Conservation (phyloP, 164 flowering plant species). For the Paratinospora sagittata region DNA sequence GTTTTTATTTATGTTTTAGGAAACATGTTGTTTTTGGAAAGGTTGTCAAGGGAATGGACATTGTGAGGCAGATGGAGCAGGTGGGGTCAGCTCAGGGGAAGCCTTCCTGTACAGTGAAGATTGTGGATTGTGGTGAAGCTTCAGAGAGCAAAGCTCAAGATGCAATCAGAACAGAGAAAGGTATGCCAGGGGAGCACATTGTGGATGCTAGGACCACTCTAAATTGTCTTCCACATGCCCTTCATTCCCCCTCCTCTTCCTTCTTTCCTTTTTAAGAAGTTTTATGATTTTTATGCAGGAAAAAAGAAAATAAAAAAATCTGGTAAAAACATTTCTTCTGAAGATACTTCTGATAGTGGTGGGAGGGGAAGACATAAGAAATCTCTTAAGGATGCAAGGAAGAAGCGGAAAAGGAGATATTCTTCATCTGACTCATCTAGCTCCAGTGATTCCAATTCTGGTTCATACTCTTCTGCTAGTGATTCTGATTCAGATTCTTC, state of each 20-base stretch:
- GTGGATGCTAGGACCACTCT: neutral
- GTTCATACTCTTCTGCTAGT: constrained; percentile 26
- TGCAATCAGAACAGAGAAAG: constrained; percentile 22
- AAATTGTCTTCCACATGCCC: neutral
- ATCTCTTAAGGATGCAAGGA: constrained; percentile 49
- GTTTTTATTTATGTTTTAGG: constrained; percentile 40
- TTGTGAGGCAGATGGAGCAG: constrained; percentile 61
- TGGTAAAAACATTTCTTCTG: constrained; percentile 38
- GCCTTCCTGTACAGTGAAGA: constrained; percentile 69
- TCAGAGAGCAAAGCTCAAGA: constrained; percentile 34
- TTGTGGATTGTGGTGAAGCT: constrained; percentile 76
- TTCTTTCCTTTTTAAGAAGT: neutral
- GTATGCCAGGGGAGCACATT: constrained; percentile 14
- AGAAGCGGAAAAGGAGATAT: constrained; percentile 63
- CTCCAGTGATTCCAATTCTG: constrained; percentile 58
- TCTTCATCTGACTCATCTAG: constrained; percentile 79
- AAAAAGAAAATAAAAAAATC: constrained; percentile 40
- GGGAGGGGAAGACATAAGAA: constrained; percentile 69
- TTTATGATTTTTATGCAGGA: constrained; percentile 32
- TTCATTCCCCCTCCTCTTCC: too few species aligned
- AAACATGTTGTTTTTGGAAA: constrained; percentile 83
- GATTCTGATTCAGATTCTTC: constrained; percentile 43
- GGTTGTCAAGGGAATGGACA: constrained; percentile 69
- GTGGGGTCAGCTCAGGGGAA: constrained; percentile 64
- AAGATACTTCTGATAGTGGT: constrained; percentile 41